A percentile compares a stretch with the other conserved stretches of the same genome.
phyloP scores from a whole-genome alignment of 495 filamentous ascomycete species.

The Aspergillus heteromorphus region DNA sequence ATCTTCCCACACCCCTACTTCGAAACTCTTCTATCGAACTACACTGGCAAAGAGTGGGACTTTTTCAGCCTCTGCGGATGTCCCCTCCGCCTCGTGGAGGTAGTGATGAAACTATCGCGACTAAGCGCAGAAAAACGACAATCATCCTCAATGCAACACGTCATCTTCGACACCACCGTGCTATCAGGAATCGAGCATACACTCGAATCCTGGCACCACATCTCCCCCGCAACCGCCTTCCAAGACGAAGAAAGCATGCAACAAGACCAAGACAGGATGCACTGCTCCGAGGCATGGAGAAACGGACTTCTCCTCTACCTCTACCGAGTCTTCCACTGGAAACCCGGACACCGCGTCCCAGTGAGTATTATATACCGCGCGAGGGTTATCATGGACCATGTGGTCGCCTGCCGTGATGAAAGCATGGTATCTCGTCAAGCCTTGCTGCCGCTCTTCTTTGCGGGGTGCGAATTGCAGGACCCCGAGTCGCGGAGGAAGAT shows the following conservation, averaged over 20 bases:
- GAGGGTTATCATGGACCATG: neutral
- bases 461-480: neutral
- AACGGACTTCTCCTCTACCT: neutral
- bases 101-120: neutral
- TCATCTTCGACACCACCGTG: neutral
- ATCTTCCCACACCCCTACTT: neutral
- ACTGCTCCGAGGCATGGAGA: constrained; percentile 3
- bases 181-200: neutral
- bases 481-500: neutral
- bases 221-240: neutral
- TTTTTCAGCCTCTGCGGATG: neutral
- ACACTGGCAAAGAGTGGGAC: neutral
- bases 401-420: neutral
- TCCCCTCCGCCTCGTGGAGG: neutral
- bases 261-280: neutral
- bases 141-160: neutral
- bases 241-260: neutral
- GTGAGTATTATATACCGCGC: neutral
- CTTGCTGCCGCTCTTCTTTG: neutral
- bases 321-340: neutral
- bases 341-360: neutral
- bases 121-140: neutral
- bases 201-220: neutral
- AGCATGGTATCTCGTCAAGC: neutral
- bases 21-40: neutral